Evolutionary conservation across 2,329 filamentous ascomycete species (phyloP).

Genomic region (Beauveria medogensis): DNA sequence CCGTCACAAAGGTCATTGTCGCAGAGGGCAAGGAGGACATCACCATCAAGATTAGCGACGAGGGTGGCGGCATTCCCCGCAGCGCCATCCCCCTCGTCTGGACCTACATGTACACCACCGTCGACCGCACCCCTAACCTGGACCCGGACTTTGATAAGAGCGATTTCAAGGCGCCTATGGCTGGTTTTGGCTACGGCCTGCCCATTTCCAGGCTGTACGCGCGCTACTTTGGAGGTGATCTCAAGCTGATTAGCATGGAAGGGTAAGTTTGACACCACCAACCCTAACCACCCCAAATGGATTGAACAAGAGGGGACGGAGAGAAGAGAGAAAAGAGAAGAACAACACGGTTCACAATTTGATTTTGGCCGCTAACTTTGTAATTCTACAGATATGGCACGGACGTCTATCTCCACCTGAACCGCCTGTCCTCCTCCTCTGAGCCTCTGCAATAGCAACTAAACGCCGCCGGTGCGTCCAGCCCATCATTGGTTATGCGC

Average conservation of each 20-base stretch:
- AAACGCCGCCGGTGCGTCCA: conserved; percentile 38
- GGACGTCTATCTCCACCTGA: conserved; percentile 96
- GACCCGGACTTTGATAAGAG: conserved; percentile 98
- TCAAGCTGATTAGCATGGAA: conserved; percentile 99
- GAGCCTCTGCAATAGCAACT: conserved; percentile 92
- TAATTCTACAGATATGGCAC: conserved; percentile 70
- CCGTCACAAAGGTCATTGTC: conserved; percentile 93
- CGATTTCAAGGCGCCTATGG: conserved; percentile 99
- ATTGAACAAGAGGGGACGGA: too few relatives aligned
- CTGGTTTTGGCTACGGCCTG: conserved; percentile 94
- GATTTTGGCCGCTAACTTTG: conserved; percentile 3
- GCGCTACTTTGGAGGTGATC: conserved; percentile 91
- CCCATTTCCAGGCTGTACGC: conserved; percentile 93
- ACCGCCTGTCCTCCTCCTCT: conserved; percentile 87
- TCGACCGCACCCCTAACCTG: conserved; percentile 87
- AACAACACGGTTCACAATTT: too few relatives aligned
- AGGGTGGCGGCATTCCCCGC: conserved; percentile 90
- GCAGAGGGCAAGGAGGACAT: conserved; percentile 98
- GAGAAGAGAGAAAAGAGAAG: too few relatives aligned
- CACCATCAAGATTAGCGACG: conserved; percentile 95
- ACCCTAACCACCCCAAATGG: too few relatives aligned
- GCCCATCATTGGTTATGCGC: conserved; percentile 34
- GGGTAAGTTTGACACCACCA: conserved; percentile 53
- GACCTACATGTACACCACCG: conserved; percentile 99
- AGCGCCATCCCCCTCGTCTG: conserved; percentile 95